Base-by-base conservation (phyloP, 2,329 filamentous ascomycete species). In the Aspergillus brasiliensis region DNA sequence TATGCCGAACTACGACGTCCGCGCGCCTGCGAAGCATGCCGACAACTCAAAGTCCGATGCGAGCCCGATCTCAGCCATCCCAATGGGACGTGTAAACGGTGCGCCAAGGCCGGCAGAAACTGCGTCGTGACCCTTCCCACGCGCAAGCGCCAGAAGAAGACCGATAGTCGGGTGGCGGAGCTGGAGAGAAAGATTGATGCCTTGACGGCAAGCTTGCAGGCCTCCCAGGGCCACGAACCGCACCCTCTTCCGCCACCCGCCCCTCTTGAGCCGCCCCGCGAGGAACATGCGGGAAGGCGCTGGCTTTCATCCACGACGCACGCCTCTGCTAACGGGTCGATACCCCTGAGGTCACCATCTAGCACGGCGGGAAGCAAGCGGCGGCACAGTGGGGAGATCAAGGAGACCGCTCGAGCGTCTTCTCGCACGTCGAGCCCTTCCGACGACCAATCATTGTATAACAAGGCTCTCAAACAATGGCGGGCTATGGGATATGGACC, bases 131-230 rank as follows among this genome's bases (percentile, higher is more conserved):
- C 91, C 1, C 86, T 87, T 63, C 91, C 86, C 0, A 86, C 82
- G 13, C 78, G 91, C 42, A 96, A 96, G 78, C 84, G 92, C 47
- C 91, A 94, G 80, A 96, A 94, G 81, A 96, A 96, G 82, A 92
- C 91, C 56, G 93, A 96, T 73, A 94, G 87, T 65, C 84, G 92
- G 54, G 92, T 97, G 11, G 90, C 92, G 8, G 92, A 97, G 80
- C 82, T 97, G 54, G 92, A 97, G 81, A 92, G 89, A 81, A 96
- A 96, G 80, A 94, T 97, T 64, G 92, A 97, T 79, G 91, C 90
- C 8, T 75, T 97, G 72, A 96, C 91, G 7, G 91, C 91, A 6
- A 92, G 87, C 37, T 73, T 97, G 65, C 88, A 91, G 48, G 86
- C 90, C 2, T 73, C 75, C 8, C 73, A 75, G 53, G 69, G 68